phyloP scores from a whole-genome alignment of 164 flowering plant species.

The Malania oleifera region DNA sequence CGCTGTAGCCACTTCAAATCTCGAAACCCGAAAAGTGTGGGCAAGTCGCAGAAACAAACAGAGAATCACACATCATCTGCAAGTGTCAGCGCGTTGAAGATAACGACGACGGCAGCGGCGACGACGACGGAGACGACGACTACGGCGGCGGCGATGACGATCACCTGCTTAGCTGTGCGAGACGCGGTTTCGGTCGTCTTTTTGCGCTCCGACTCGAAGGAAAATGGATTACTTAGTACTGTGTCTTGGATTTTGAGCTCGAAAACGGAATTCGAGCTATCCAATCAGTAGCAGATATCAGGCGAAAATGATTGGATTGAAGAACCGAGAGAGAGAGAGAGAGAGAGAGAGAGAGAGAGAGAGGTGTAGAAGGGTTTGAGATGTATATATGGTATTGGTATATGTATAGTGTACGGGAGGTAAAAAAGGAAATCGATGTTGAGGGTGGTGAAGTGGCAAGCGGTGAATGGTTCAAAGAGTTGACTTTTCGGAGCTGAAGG shows the following conservation, averaged over 20 bases:
- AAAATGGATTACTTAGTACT: neutral
- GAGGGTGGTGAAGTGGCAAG: slow-evolving; percentile 9
- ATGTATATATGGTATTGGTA: neutral
- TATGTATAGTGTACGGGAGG: neutral
- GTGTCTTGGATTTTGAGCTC: neutral
- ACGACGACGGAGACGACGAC: too few relatives aligned
- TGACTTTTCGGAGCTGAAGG: too few relatives aligned
- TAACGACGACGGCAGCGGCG: too few relatives aligned
- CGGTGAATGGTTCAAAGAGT: slow-evolving; percentile 13
- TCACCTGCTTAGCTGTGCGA: neutral
- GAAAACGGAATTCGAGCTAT: too few relatives aligned
- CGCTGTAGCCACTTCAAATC: too few relatives aligned
- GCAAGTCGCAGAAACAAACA: neutral
- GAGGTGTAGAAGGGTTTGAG: neutral
- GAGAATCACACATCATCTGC: neutral
- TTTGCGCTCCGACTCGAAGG: neutral
- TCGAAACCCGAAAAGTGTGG: too few relatives aligned
- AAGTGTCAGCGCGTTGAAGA: slow-evolving; percentile 13
- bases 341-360: slow-evolving; percentile 7
- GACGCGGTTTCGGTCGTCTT: slow-evolving; percentile 17
- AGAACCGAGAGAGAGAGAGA: too few relatives aligned
- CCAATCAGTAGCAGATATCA: too few relatives aligned
- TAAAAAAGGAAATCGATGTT: too few relatives aligned
- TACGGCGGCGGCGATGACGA: neutral
- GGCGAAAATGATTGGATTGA: neutral